Conservation (phyloP, 306 rosid species). For the Dalbergia cultrata region DNA sequence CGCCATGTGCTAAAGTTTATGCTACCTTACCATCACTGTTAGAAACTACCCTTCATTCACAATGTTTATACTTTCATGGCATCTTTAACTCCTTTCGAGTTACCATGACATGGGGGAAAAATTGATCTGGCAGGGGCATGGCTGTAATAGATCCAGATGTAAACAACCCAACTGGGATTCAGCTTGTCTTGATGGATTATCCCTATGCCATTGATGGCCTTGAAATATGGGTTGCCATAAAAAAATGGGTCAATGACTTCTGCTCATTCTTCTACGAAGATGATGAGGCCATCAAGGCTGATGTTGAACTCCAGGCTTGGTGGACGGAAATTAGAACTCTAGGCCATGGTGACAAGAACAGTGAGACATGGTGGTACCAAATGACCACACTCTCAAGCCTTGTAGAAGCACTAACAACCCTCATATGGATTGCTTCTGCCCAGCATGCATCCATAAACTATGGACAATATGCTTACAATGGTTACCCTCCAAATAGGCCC, state of each 20-base stretch:
- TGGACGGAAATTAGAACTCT: constrained; percentile 69
- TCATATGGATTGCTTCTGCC: constrained; percentile 80
- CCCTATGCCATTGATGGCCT: constrained; percentile 85
- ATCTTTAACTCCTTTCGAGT: neutral
- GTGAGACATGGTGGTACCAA: constrained; percentile 60
- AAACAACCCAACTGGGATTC: constrained; percentile 63
- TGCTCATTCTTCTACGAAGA: constrained; percentile 70
- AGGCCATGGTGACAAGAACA: constrained; percentile 69
- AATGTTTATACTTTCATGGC: neutral
- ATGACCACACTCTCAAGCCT: constrained; percentile 62
- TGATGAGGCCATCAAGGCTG: constrained; percentile 54
- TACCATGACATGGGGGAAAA: neutral
- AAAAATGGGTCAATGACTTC: constrained; percentile 70
- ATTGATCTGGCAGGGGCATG: constrained; percentile 62
- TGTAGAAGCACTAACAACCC: constrained; percentile 66
- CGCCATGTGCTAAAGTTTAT: no score
- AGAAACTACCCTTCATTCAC: neutral
- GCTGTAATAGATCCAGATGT: constrained; percentile 60
- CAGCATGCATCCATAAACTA: constrained; percentile 71
- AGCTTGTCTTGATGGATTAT: constrained; percentile 68
- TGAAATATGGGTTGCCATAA: constrained; percentile 80
- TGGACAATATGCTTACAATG: constrained; percentile 69
- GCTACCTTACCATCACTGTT: no score
- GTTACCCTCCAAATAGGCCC: constrained; percentile 68
- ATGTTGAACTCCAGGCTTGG: constrained; percentile 78